A percentile compares a stretch with the other conserved stretches of the same genome.
Conservation (phyloP, 192 early-diverging fungal genomes). For the Dissophora globulifera region DNA sequence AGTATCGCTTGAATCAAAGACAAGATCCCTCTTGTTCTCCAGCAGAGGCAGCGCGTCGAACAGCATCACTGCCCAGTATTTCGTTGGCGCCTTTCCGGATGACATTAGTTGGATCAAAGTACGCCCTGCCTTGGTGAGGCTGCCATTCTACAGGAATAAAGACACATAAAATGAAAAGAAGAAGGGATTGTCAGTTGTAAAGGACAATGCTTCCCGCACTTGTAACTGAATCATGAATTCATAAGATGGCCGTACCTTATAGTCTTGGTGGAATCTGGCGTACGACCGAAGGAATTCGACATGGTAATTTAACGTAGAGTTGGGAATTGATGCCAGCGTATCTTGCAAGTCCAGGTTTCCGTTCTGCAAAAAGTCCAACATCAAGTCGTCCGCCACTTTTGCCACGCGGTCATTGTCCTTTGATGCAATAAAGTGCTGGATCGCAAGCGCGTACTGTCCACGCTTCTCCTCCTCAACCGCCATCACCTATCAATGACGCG, state of each 20-base stretch:
- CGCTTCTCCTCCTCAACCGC: conserved; percentile 62
- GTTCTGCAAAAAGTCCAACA: conserved; percentile 59
- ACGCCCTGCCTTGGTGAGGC: conserved; percentile 47
- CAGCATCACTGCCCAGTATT: conserved; percentile 61
- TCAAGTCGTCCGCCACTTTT: conserved; percentile 65
- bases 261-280: conserved; percentile 66
- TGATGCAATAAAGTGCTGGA: conserved; percentile 68
- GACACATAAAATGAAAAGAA: background rate
- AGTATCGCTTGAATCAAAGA: conserved; percentile 68
- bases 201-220: no score
- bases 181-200: no score
- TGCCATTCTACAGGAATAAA: conserved; percentile 12
- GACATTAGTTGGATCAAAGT: conserved; percentile 60
- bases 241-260: conserved; percentile 27
- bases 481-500: conserved; percentile 25
- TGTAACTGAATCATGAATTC: no score
- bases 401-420: conserved; percentile 59
- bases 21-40: conserved; percentile 59
- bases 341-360: conserved; percentile 58
- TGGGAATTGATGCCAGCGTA: conserved; percentile 52
- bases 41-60: conserved; percentile 72
- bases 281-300: conserved; percentile 67
- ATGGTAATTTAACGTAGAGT: conserved; percentile 46
- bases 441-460: conserved; percentile 68
- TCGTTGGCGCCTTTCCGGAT: conserved; percentile 59